Evolutionary conservation across 2,329 filamentous ascomycete genomes (phyloP), one percentile per base, ranked within the genome.

Genomic region (Aspergillus unguis): DNA sequence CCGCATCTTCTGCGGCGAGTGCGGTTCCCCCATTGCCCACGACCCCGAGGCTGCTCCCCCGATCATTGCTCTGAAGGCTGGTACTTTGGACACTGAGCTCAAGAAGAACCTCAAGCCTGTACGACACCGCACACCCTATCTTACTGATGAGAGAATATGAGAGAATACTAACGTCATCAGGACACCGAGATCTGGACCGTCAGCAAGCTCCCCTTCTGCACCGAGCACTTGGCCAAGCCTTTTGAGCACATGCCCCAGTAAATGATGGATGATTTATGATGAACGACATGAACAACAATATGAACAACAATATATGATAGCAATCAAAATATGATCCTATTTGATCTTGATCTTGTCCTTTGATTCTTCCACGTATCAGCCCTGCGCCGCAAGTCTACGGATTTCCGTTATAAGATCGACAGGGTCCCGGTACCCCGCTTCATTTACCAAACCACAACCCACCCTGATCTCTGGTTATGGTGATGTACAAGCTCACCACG

Each of bases 171-270:
- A 38, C 27, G 23, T 37, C 32, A 40, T 11, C 55, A 71, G 69
- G 65, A 84, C 62, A 85, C 82, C 60, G 85, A 87, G 74, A 87
- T 87, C 73, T 87, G 85, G 84, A 85, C 83, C 45, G 80, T 76
- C 58, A 70, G 81, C 74, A 87, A 87, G 79, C 78, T 87, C 59
- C 84, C 85, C 11, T 87, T 87, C 75, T 85, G 84, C 75, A 77
- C 82, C 75, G 85, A 87, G 76, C 71, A 80, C 60, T 75, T 87
- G 56, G 81, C 75, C 45, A 81, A 86, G 68, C 76, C 83, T 3
- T 86, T 86, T 68, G 68, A 79, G 64, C 73, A 84, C 69, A 86
- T 87, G 84, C 84, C 83, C 9, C 66, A 82, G 67, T 83, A 79
- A 40, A 35, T 8, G 7, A 41, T 5, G 26, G 38, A 53, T 27